Evolutionary conservation across 192 early-diverging fungal genomes (phyloP).

Genomic region (Backusella tarrabulga): DNA sequence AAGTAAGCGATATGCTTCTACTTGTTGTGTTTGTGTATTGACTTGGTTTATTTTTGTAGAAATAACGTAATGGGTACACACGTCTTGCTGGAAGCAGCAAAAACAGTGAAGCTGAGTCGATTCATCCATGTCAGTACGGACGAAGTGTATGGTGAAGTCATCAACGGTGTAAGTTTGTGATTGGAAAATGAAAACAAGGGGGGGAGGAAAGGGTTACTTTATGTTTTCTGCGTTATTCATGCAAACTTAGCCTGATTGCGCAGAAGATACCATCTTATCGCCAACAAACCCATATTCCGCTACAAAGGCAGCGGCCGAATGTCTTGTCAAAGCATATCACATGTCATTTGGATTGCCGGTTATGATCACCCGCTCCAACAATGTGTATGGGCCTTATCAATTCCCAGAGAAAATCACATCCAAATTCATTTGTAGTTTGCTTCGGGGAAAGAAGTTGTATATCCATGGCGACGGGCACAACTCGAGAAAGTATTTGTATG

Average conservation of each 20-base stretch:
- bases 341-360: slow-evolving; percentile 76
- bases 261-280: slow-evolving; percentile 63
- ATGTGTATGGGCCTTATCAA: slow-evolving; percentile 79
- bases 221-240: background rate
- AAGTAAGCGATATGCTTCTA: slow-evolving; percentile 14
- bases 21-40: background rate
- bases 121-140: slow-evolving; percentile 83
- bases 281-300: slow-evolving; percentile 83
- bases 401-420: slow-evolving; percentile 87
- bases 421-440: slow-evolving; percentile 73
- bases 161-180: slow-evolving; percentile 41
- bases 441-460: slow-evolving; percentile 53
- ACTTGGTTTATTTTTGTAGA: slow-evolving; percentile 6
- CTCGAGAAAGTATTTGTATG: slow-evolving; percentile 74
- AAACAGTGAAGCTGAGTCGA: slow-evolving; percentile 45
- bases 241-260: slow-evolving; percentile 53
- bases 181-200: background rate
- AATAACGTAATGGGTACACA: slow-evolving; percentile 85
- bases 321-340: slow-evolving; percentile 70
- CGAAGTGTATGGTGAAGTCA: slow-evolving; percentile 80
- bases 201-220: background rate
- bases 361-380: slow-evolving; percentile 79
- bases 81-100: slow-evolving; percentile 71
- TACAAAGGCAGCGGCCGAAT: slow-evolving; percentile 85
- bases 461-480: slow-evolving; percentile 79